phyloP scores from a whole-genome alignment of 1,284 basidiomycete species.

The Gomphus bonarii region DNA sequence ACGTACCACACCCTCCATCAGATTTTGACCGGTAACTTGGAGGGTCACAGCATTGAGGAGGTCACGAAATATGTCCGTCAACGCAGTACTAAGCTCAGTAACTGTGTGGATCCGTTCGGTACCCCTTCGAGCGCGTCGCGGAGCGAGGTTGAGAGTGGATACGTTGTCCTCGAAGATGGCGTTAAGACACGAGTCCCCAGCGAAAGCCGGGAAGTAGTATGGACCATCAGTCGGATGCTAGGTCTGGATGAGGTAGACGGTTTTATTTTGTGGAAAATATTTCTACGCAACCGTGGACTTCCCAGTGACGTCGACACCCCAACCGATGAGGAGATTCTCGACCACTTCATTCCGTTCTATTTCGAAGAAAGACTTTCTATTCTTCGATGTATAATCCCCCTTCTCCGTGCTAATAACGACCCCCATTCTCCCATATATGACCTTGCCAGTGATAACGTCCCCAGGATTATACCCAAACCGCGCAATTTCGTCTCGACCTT shows the following conservation, averaged over 20 bases:
- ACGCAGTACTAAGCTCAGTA: slow-evolving; percentile 44
- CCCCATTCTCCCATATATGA: slow-evolving; percentile 41
- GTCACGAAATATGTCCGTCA: slow-evolving; percentile 45
- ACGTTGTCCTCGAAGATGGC: slow-evolving; percentile 55
- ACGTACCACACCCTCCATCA: slow-evolving; percentile 58
- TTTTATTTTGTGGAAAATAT: slow-evolving; percentile 60
- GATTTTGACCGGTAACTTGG: slow-evolving; percentile 45
- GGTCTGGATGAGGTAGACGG: slow-evolving; percentile 71
- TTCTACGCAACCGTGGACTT: slow-evolving; percentile 70
- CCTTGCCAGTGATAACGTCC: slow-evolving; percentile 44
- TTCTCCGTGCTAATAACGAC: slow-evolving; percentile 52
- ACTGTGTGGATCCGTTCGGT: slow-evolving; percentile 52
- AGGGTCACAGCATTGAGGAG: slow-evolving; percentile 45
- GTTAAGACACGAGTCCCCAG: slow-evolving; percentile 50
- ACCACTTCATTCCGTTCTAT: slow-evolving; percentile 71
- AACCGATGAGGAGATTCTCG: slow-evolving; percentile 47
- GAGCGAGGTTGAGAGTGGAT: slow-evolving; percentile 53
- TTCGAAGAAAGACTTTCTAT: slow-evolving; percentile 66
- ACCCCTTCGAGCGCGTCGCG: slow-evolving; percentile 55
- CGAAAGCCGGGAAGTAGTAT: slow-evolving; percentile 55
- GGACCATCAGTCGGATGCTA: slow-evolving; percentile 60
- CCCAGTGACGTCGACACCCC: slow-evolving; percentile 32
- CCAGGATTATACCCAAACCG: slow-evolving; percentile 51
- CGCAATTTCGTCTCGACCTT: slow-evolving; percentile 45
- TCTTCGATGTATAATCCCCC: slow-evolving; percentile 51